phyloP scores from a whole-genome alignment of 2,329 filamentous ascomycete species.

The Apiospora aurea region DNA sequence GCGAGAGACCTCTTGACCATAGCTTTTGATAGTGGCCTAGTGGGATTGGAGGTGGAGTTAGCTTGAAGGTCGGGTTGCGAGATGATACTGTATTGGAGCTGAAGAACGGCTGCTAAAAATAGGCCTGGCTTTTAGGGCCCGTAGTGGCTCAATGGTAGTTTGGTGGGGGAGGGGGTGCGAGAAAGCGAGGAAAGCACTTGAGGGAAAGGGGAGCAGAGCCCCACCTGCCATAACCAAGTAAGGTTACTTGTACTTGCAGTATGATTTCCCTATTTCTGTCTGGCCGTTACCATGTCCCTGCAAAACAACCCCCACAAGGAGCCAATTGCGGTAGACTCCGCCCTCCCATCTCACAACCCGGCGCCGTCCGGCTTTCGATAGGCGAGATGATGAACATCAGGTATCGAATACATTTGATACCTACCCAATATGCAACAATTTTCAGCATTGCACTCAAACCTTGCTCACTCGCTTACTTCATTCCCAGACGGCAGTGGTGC shows the following conservation, averaged over 20 bases:
- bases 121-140: constrained; percentile 16
- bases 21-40: not conserved
- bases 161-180: not conserved
- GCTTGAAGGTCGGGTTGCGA: not conserved
- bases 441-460: not conserved
- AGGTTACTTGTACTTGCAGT: not conserved
- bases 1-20: not conserved
- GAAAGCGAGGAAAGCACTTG: no score
- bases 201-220: not conserved
- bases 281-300: constrained; percentile 10
- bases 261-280: constrained; percentile 9
- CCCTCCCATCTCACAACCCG: constrained; percentile 1
- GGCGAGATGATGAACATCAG: not conserved
- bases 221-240: not conserved
- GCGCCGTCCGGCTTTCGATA: not conserved
- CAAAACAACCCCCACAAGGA: constrained; percentile 9
- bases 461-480: not conserved
- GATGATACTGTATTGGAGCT: not conserved
- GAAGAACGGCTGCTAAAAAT: constrained; percentile 13
- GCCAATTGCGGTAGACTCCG: not conserved
- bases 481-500: not conserved
- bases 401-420: not conserved
- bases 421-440: not conserved
- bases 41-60: not conserved
- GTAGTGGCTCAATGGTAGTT: constrained; percentile 6